phyloP scores from a whole-genome alignment of 768 basidiomycete genomes.

The Boletellus emodensis region DNA sequence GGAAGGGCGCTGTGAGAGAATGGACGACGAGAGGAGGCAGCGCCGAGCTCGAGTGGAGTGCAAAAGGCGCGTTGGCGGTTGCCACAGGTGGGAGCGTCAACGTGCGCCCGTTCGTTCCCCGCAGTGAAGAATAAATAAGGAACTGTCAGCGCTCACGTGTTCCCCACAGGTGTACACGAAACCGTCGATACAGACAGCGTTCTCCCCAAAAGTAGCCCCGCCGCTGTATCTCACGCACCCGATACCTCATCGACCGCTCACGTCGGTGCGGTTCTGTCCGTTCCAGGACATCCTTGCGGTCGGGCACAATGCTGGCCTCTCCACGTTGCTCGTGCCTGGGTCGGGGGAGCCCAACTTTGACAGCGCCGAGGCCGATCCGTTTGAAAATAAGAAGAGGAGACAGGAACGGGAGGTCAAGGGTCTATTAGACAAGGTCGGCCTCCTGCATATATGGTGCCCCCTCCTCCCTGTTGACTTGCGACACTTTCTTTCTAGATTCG shows the following conservation, averaged over 20 bases:
- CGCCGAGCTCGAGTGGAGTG: constrained; percentile 79
- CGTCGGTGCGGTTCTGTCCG: constrained; percentile 78
- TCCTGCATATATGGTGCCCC: not conserved
- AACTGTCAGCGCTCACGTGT: not conserved
- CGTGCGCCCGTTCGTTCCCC: constrained; percentile 40
- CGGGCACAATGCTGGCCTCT: constrained; percentile 75
- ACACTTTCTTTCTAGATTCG: constrained; percentile 53
- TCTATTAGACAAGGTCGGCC: constrained; percentile 78
- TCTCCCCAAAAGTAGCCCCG: constrained; percentile 48
- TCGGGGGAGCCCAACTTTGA: constrained; percentile 95
- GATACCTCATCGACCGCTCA: constrained; percentile 74
- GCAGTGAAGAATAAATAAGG: too few species aligned
- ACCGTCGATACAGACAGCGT: constrained; percentile 57
- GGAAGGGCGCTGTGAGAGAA: constrained; percentile 82
- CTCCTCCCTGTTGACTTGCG: not conserved
- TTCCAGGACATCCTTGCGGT: constrained; percentile 83
- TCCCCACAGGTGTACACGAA: constrained; percentile 63
- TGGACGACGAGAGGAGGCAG: constrained; percentile 70
- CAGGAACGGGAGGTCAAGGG: constrained; percentile 88
- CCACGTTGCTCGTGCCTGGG: constrained; percentile 86
- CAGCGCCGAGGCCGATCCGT: constrained; percentile 89
- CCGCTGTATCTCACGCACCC: constrained; percentile 89
- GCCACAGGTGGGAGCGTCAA: constrained; percentile 82
- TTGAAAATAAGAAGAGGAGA: constrained; percentile 76
- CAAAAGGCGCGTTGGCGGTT: constrained; percentile 76